These are phyloP conservation scores for Catenaria anguillulae DNA, from an alignment of 371 early-diverging fungal species.

Conservation along the genomic window DNA sequence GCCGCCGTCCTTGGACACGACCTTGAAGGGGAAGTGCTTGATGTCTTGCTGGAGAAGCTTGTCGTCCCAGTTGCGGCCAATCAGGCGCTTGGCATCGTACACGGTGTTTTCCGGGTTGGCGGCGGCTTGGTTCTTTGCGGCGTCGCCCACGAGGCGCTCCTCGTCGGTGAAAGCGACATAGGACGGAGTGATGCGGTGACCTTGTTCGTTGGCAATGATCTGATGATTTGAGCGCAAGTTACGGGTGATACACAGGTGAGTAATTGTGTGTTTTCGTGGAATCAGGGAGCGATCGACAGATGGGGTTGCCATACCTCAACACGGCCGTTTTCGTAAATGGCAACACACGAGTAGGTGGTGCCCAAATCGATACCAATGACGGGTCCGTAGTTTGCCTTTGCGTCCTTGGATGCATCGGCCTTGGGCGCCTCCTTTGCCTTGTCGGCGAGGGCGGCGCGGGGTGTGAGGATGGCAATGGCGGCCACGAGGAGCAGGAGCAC, in stretches of 20 bases:
- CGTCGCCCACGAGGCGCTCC: conserved; percentile 73
- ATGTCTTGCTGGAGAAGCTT: conserved; percentile 70
- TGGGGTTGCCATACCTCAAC: not conserved
- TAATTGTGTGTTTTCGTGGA: not conserved
- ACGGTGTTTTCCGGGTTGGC: conserved; percentile 75
- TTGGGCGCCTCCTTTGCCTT: no score
- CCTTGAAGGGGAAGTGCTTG: conserved; percentile 82
- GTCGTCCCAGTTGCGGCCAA: conserved; percentile 74
- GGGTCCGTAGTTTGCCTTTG: conserved; percentile 8
- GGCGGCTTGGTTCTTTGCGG: conserved; percentile 66
- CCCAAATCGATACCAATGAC: conserved; percentile 36
- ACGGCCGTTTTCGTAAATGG: conserved; percentile 7
- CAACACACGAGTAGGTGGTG: conserved; percentile 36
- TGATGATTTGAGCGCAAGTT: conserved; percentile 4
- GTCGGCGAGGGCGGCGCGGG: not conserved
- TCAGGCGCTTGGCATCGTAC: conserved; percentile 89
- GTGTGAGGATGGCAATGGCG: not conserved
- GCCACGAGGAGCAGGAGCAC: not conserved
- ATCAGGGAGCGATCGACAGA: not conserved
- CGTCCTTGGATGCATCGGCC: not conserved
- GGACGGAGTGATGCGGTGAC: conserved; percentile 76
- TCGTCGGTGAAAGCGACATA: conserved; percentile 66
- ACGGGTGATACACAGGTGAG: no score
- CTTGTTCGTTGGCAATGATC: conserved; percentile 66
- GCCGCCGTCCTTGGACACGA: conserved; percentile 52